Percentiles rank a stretch among this genome's conserved stretches.
These are phyloP conservation scores for Torulaspora microellipsoides DNA, from an alignment of 805 yeast species.

Conservation along the genomic window DNA sequence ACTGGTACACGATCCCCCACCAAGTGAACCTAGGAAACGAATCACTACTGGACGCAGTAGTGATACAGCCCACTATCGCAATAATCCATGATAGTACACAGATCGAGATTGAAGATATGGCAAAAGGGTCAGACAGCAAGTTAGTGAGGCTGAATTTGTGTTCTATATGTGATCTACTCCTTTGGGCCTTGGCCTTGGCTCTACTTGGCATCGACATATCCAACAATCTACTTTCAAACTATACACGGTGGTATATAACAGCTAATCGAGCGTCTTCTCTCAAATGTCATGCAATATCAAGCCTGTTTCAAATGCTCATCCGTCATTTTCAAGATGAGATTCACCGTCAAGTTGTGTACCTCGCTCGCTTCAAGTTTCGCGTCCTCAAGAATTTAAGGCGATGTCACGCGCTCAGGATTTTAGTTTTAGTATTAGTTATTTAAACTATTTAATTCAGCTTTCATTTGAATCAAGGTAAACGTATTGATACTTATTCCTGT, in stretches of 20 bases:
- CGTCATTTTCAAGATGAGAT: constrained; percentile 3
- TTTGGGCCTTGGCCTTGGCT: constrained; percentile 24
- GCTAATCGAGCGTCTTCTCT: too few relatives aligned
- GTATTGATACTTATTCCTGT: too few relatives aligned
- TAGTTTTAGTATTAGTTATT: too few relatives aligned
- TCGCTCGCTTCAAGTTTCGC: constrained; percentile 3
- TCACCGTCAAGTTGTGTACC: neutral
- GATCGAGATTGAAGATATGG: constrained; percentile 72
- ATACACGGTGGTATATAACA: too few relatives aligned
- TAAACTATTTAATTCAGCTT: too few relatives aligned
- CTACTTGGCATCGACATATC: constrained; percentile 22
- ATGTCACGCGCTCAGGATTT: neutral
- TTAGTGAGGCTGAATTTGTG: constrained; percentile 41
- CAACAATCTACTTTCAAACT: neutral
- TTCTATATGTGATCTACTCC: constrained; percentile 24
- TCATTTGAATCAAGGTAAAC: too few relatives aligned
- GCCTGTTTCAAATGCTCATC: neutral
- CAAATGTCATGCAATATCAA: too few relatives aligned
- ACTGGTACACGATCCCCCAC: constrained; percentile 92
- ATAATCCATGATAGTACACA: constrained; percentile 80
- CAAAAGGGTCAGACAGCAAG: constrained; percentile 79
- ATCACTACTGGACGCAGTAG: constrained; percentile 39
- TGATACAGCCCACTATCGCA: constrained; percentile 81
- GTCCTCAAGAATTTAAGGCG: neutral
- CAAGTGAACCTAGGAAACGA: constrained; percentile 80